phyloP scores from a whole-genome alignment of 1,139 yeast species.

The Lodderomyces metapsilosis region DNA sequence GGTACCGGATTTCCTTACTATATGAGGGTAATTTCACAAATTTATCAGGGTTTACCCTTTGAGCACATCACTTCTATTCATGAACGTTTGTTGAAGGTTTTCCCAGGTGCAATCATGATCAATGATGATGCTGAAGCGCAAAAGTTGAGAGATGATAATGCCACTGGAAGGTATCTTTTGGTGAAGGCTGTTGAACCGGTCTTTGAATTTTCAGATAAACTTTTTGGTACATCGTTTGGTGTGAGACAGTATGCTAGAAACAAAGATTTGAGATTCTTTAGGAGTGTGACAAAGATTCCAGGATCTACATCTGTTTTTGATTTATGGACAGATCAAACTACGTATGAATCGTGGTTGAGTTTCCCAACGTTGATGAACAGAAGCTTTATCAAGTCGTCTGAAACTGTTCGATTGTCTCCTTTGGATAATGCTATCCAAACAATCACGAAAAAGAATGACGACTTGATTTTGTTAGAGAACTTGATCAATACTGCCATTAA shows the following conservation, averaged over 20 bases:
- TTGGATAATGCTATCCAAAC: constrained; percentile 77
- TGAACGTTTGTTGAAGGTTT: constrained; percentile 68
- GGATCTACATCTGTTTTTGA: constrained; percentile 73
- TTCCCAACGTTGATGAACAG: constrained; percentile 91
- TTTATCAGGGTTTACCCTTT: constrained; percentile 84
- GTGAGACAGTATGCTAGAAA: constrained; percentile 70
- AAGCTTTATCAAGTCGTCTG: constrained; percentile 60
- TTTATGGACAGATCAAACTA: constrained; percentile 86
- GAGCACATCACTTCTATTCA: constrained; percentile 86
- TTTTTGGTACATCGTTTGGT: constrained; percentile 52
- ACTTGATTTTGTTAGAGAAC: constrained; percentile 66
- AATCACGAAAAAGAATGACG: constrained; percentile 66
- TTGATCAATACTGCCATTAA: constrained; percentile 56
- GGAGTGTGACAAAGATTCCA: constrained; percentile 68
- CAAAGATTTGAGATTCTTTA: constrained; percentile 68
- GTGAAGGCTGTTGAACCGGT: constrained; percentile 74
- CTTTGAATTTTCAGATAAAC: constrained; percentile 49
- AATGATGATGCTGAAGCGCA: constrained; percentile 65
- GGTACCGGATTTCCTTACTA: constrained; percentile 85
- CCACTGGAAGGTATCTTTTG: constrained; percentile 69
- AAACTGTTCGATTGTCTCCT: constrained; percentile 73
- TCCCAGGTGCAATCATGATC: constrained; percentile 81
- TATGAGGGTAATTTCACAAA: constrained; percentile 71
- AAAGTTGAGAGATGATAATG: constrained; percentile 41
- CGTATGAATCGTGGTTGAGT: constrained; percentile 69